Evolutionary conservation across 768 basidiomycete species (phyloP), one percentile per base, ranked within the genome.

Genomic region (Melanogaster broomeanus): DNA sequence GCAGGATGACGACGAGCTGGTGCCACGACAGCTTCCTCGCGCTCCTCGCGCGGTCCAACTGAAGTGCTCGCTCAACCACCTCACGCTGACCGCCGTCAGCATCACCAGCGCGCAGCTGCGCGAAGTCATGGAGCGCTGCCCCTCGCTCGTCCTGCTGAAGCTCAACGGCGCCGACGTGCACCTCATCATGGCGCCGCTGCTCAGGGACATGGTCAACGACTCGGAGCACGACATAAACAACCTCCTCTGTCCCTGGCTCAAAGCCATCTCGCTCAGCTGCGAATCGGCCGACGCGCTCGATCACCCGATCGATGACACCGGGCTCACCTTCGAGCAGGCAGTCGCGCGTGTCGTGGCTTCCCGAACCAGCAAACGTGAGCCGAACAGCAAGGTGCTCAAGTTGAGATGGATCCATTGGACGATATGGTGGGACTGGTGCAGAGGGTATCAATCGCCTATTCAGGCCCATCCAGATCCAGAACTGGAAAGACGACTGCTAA

Each of bases 331-430:
- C 41, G 66, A 61, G 56, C 55, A 64, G 22, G 58, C 57, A 16
- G 68, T 67, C 56, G 24, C 46, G 12, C 56, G 7, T 18, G 45
- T 68, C 2, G 64, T 67, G 9, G 19, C 46, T 34, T 67, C 65
- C 12, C 65, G 65, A 42, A 67, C 65, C 41, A 55, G 60, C 49
- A 45, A 37, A 33, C 61, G 66, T 30, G 61, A 61, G 12, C 28
- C 40, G 0, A 55, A 47, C 28, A 50, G 64, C 64, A 67, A 56
- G 46, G 65, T 68, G 18, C 61, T 67, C 21, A 56, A 34, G 21
- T 38, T 67, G 22, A 67, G 60, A 18, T 67, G 65, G 65, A 66
- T 67, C 38, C 65, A 67, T 35, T 67, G 65, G 65, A 67, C 65
- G 53, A 56, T 67, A 4, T 67, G 65, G 65, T 67, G 65, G 65